A percentile compares a stretch with the other conserved stretches of the same genome.
phyloP scores from a whole-genome alignment of 306 rosid species.

The Ammopiptanthus mongolicus region DNA sequence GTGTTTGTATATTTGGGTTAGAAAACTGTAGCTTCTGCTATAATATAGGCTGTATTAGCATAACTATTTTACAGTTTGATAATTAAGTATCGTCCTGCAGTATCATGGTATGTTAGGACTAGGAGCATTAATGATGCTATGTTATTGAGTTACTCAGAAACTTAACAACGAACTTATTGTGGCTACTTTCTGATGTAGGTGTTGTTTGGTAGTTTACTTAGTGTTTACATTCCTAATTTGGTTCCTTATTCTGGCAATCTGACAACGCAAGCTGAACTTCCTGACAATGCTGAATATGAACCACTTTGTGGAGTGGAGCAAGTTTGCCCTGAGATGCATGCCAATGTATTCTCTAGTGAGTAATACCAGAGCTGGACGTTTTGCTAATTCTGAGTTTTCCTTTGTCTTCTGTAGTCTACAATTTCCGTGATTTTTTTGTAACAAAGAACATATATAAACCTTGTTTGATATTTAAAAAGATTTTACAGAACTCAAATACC shows the following conservation, averaged over 20 bases:
- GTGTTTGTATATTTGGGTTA: neutral
- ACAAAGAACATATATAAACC: neutral
- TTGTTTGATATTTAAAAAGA: neutral
- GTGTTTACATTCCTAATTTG: slow-evolving; percentile 62
- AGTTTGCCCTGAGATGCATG: slow-evolving; percentile 70
- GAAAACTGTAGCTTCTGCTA: neutral
- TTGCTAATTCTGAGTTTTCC: neutral
- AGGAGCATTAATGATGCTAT: neutral
- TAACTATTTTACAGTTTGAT: too few species aligned
- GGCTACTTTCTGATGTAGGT: slow-evolving; percentile 44
- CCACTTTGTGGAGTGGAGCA: slow-evolving; percentile 60
- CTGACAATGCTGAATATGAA: slow-evolving; percentile 58
- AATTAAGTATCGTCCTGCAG: neutral
- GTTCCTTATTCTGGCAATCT: slow-evolving; percentile 60
- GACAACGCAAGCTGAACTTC: slow-evolving; percentile 37
- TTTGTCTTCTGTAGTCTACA: neutral
- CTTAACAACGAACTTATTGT: neutral
- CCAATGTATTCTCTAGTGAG: slow-evolving; percentile 64
- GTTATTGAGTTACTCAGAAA: neutral
- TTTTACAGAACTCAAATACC: neutral
- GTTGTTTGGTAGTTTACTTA: slow-evolving; percentile 62
- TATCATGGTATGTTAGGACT: neutral
- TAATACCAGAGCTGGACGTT: neutral
- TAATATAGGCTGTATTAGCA: too few species aligned
- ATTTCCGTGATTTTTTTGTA: neutral